Conservation (phyloP, 2,329 filamentous ascomycete species). For the Calonectria ilicicola region DNA sequence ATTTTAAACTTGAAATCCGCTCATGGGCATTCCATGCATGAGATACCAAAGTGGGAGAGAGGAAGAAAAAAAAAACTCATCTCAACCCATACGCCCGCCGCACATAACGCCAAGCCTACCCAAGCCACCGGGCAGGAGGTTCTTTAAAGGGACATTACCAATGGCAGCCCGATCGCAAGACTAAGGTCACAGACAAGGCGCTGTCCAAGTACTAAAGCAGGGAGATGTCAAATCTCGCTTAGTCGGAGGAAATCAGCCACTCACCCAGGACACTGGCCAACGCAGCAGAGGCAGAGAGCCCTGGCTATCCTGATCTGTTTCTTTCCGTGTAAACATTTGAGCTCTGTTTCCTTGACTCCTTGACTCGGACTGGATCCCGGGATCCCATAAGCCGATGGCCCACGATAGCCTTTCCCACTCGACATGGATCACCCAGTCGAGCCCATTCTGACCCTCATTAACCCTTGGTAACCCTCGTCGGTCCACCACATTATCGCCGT, state of each 20-base stretch:
- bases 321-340: conserved; percentile 5
- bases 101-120: background rate
- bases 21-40: background rate
- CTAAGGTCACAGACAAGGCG: background rate
- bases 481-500: conserved; percentile 26
- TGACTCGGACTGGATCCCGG: background rate
- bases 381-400: background rate
- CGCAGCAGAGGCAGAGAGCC: background rate
- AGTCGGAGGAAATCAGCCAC: conserved; percentile 31
- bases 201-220: conserved; percentile 21
- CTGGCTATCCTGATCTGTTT: background rate
- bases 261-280: background rate
- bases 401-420: conserved; percentile 2
- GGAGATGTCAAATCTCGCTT: conserved; percentile 39
- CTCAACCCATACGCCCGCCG: no score
- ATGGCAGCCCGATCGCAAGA: background rate
- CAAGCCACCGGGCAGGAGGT: background rate
- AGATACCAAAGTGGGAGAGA: no score
- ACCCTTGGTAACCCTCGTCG: conserved; percentile 8
- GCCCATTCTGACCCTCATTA: no score
- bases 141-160: background rate
- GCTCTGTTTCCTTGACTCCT: background rate
- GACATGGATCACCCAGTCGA: conserved; percentile 7
- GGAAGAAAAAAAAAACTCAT: background rate
- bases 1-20: background rate